These are phyloP conservation scores for Fraxinus greggii DNA, from an alignment of 305 asterid genomes.

Conservation along the genomic window DNA sequence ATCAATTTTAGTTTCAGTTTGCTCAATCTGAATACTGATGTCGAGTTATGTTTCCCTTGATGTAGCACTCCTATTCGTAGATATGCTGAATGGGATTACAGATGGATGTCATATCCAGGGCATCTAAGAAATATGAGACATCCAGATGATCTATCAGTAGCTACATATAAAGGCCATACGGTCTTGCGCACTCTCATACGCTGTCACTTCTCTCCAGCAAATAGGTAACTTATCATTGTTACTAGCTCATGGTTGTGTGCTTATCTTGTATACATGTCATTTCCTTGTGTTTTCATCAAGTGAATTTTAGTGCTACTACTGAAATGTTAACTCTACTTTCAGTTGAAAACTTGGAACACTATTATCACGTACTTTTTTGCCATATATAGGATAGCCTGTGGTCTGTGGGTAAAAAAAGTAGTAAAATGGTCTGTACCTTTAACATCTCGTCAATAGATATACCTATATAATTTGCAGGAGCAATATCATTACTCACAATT, in stretches of 20 bases:
- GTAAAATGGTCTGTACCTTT: background rate
- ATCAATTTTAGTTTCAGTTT: background rate
- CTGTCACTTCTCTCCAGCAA: slow-evolving; percentile 86
- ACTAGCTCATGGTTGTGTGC: background rate
- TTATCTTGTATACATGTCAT: background rate
- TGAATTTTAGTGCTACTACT: background rate
- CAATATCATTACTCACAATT: background rate
- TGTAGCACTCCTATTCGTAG: slow-evolving; percentile 56
- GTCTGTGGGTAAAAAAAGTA: background rate
- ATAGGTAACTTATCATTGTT: slow-evolving; percentile 48
- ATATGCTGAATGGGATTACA: slow-evolving; percentile 71
- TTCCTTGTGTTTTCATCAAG: background rate
- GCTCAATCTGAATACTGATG: background rate
- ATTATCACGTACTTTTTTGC: background rate
- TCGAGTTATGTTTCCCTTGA: slow-evolving; percentile 21
- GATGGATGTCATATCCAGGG: slow-evolving; percentile 82
- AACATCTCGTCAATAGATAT: background rate
- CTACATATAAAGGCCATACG: slow-evolving; percentile 81
- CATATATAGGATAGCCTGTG: background rate
- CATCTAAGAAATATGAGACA: slow-evolving; percentile 41
- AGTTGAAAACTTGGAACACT: background rate
- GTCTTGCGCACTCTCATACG: slow-evolving; percentile 91
- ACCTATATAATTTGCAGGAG: background rate
- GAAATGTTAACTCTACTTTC: background rate
- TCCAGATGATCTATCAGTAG: slow-evolving; percentile 67